phyloP scores from a whole-genome alignment of 2,329 filamentous ascomycete species.

The Arthroderma sp. region DNA sequence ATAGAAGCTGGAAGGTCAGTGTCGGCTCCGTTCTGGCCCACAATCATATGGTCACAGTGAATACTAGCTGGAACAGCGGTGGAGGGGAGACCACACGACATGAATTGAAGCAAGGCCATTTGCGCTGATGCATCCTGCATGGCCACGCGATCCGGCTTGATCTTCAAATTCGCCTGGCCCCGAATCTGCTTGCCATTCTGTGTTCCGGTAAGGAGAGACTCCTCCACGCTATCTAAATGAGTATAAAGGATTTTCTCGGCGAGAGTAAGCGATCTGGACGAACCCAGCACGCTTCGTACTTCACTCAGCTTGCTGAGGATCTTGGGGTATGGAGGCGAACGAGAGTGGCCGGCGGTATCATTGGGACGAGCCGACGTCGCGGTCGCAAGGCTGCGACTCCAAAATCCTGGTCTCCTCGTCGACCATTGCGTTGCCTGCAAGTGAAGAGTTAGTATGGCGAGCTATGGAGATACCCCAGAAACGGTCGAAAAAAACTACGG shows the following conservation, averaged over 20 bases:
- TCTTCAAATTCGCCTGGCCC: conserved; percentile 81
- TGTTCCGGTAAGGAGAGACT: conserved; percentile 70
- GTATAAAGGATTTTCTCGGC: conserved; percentile 98
- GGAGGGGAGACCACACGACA: conserved; percentile 80
- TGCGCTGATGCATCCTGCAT: conserved; percentile 99
- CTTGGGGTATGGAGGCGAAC: conserved; percentile 68
- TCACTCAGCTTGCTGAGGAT: conserved; percentile 64
- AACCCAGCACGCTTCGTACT: conserved; percentile 60
- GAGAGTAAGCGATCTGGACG: conserved; percentile 56
- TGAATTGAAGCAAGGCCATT: conserved; percentile 97
- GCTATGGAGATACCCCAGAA: neutral
- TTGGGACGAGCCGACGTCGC: conserved; percentile 4
- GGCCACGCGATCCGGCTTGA: conserved; percentile 92
- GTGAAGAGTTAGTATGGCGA: conserved; percentile 1
- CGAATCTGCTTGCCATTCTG: conserved; percentile 73
- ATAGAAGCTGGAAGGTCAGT: conserved; percentile 76
- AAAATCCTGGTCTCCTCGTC: conserved; percentile 1
- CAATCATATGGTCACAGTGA: conserved; percentile 98
- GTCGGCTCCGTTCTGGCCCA: conserved; percentile 80
- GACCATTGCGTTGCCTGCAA: conserved; percentile 7
- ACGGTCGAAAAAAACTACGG: neutral
- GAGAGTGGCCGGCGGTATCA: conserved; percentile 18
- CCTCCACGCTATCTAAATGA: conserved; percentile 79
- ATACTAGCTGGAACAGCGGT: conserved; percentile 94
- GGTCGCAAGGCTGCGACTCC: conserved; percentile 10